phyloP scores from a whole-genome alignment of 257 asterid genomes.

The Euphrasia confusa region DNA sequence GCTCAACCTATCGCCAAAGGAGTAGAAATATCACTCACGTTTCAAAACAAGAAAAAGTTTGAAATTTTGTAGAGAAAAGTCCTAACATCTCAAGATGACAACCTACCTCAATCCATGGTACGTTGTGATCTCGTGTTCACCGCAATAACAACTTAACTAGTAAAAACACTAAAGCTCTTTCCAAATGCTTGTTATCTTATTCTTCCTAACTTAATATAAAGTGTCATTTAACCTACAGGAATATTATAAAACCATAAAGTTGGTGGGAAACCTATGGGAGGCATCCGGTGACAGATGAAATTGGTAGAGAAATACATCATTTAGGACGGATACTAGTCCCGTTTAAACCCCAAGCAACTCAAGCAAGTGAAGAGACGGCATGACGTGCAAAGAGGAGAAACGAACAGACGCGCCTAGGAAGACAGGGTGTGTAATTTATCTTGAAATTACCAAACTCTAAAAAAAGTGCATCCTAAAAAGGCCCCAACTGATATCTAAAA shows the following conservation, averaged over 20 bases:
- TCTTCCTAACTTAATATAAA: slow-evolving; percentile 1
- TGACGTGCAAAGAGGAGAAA: slow-evolving; percentile 8
- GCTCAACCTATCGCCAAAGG: slow-evolving; percentile 63
- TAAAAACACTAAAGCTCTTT: slow-evolving; percentile 11
- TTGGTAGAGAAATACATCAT: neutral
- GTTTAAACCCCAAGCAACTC: neutral
- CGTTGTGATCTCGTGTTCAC: slow-evolving; percentile 37
- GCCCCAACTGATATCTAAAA: neutral
- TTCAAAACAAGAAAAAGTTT: slow-evolving; percentile 34
- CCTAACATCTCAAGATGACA: slow-evolving; percentile 37
- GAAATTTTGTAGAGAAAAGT: slow-evolving; percentile 39
- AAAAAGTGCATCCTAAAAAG: neutral
- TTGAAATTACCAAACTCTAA: slow-evolving; percentile 7
- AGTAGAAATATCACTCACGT: slow-evolving; percentile 44
- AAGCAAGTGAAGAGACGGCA: neutral
- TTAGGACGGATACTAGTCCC: neutral
- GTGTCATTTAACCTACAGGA: neutral
- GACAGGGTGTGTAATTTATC: slow-evolving; percentile 8
- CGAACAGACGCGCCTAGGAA: slow-evolving; percentile 6
- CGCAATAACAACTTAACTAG: slow-evolving; percentile 25
- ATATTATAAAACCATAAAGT: slow-evolving; percentile 6
- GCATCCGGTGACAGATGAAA: neutral
- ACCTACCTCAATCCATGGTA: slow-evolving; percentile 55
- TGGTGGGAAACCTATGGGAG: slow-evolving; percentile 1
- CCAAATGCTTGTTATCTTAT: neutral